These are phyloP conservation scores for Asclepias syriaca DNA, from an alignment of 257 asterid genomes.

Conservation along the genomic window DNA sequence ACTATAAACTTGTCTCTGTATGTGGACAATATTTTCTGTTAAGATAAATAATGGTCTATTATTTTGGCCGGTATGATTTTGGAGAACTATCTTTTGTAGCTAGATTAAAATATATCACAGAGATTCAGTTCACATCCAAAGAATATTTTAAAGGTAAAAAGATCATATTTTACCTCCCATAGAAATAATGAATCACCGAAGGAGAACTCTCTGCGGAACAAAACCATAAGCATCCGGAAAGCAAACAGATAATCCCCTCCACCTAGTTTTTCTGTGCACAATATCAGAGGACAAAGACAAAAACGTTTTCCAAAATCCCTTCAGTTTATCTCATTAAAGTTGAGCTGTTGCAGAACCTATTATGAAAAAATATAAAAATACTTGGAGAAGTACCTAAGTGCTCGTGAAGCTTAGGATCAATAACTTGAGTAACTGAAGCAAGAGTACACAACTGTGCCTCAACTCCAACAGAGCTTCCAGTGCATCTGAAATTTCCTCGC, in stretches of 20 bases:
- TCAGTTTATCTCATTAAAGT: not conserved
- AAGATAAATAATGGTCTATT: not conserved
- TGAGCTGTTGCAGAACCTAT: conserved; percentile 9
- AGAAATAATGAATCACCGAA: conserved; percentile 83
- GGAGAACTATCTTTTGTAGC: not conserved
- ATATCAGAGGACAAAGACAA: conserved; percentile 13
- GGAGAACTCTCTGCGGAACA: conserved; percentile 93
- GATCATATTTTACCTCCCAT: conserved; percentile 67
- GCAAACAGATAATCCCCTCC: conserved; percentile 96
- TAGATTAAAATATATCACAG: too few species aligned
- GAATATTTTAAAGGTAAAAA: not conserved
- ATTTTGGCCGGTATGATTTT: not conserved
- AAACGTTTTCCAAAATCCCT: not conserved
- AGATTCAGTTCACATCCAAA: not conserved
- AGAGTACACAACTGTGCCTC: conserved; percentile 76
- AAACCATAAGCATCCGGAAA: conserved; percentile 91
- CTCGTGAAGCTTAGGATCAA: conserved; percentile 93
- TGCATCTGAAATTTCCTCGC: conserved; percentile 99
- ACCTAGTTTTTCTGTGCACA: conserved; percentile 62
- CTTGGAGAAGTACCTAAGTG: conserved; percentile 67
- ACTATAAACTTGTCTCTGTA: not conserved
- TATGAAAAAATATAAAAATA: not conserved
- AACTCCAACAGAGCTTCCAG: conserved; percentile 81
- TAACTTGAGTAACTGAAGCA: conserved; percentile 79
- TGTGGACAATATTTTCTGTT: not conserved